phyloP scores from a whole-genome alignment of 805 yeast species.

The Zygosaccharomyces bisporus region DNA sequence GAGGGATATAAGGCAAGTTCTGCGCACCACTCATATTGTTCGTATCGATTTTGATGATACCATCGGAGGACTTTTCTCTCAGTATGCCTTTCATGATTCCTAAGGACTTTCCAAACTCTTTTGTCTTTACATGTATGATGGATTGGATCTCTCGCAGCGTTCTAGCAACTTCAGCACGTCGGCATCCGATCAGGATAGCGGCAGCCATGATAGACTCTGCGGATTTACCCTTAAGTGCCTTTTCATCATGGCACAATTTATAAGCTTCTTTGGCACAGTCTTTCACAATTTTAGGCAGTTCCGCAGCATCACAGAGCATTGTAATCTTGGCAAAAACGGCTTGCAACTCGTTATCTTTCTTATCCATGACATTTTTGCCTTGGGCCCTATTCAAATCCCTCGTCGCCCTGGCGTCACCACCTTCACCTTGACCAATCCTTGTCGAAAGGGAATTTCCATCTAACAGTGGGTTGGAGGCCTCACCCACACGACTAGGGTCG shows the following conservation, averaged over 20 bases:
- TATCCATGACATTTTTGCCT: slow-evolving; percentile 77
- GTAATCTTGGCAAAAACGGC: slow-evolving; percentile 88
- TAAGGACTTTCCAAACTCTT: slow-evolving; percentile 90
- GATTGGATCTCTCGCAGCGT: slow-evolving; percentile 96
- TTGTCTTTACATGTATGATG: slow-evolving; percentile 85
- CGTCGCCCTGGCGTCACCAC: slow-evolving; percentile 83
- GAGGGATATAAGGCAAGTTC: slow-evolving; percentile 91
- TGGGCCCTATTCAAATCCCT: slow-evolving; percentile 89
- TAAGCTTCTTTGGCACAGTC: slow-evolving; percentile 97
- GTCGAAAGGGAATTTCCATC: slow-evolving; percentile 92
- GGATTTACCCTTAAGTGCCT: slow-evolving; percentile 80
- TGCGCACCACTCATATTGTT: slow-evolving; percentile 65
- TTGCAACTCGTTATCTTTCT: slow-evolving; percentile 80
- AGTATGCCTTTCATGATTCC: slow-evolving; percentile 73
- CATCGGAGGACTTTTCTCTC: slow-evolving; percentile 41
- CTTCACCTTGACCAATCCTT: slow-evolving; percentile 82
- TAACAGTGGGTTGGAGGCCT: slow-evolving; percentile 86
- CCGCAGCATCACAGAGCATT: slow-evolving; percentile 96
- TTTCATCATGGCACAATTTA: slow-evolving; percentile 84
- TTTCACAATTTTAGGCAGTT: slow-evolving; percentile 89
- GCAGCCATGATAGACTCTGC: slow-evolving; percentile 96
- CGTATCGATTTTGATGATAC: slow-evolving; percentile 39
- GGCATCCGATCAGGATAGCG: slow-evolving; percentile 88
- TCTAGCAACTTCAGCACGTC: slow-evolving; percentile 90
- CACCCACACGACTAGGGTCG: slow-evolving; percentile 99